Evolutionary conservation across 352 stramenopile species (phyloP), one percentile per base, ranked within the genome.

Genomic region (Elongisporangium anandrum): DNA sequence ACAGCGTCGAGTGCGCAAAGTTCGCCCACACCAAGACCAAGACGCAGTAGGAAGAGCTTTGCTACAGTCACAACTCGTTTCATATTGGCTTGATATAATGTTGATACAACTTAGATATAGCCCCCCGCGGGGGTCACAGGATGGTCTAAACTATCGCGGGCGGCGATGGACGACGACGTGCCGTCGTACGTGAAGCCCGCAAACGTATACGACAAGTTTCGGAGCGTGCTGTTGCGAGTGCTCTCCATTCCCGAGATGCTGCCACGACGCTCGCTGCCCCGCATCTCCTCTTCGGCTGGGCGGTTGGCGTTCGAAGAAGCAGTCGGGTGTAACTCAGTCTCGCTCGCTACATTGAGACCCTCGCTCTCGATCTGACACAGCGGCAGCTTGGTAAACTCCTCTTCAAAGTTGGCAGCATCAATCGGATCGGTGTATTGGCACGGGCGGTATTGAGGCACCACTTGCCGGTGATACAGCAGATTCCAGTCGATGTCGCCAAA

Each of bases 131-230:
- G 53, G n/a, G 58, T 64, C 16, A 53, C 24, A 50, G 54, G 59
- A 24, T 70, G 61, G 20, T 73, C 69, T 50, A 80, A 72, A 61
- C 67, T 83, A 60, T 56, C 68, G 20, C 70, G 76, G 8, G 52
- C 65, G 10, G 60, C 57, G 22, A 78, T 54, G 4, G 73, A 78
- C 23, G 72, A 70, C n/a, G 75, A 80, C 13, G 68, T 70, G n/a
- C 84, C 79, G 54, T 93, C 84, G 64, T 90, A 93, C 49, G 84
- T 93, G 65, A 93, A 93, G 41, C 84, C 84, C 13, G 82, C 81
- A 54, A 93, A 93, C 47, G 84, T 93, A 64, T 94, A 94, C 65
- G 84, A 94, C 67, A 94, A 65, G 67, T 90, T 94, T 38, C 85
- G 76, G 45, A 86, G 64, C 64, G 75, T 78, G 61, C 76, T 92